Conservation (phyloP, 805 yeast species). For the Sugiyamaella boreocaroliniensis region DNA sequence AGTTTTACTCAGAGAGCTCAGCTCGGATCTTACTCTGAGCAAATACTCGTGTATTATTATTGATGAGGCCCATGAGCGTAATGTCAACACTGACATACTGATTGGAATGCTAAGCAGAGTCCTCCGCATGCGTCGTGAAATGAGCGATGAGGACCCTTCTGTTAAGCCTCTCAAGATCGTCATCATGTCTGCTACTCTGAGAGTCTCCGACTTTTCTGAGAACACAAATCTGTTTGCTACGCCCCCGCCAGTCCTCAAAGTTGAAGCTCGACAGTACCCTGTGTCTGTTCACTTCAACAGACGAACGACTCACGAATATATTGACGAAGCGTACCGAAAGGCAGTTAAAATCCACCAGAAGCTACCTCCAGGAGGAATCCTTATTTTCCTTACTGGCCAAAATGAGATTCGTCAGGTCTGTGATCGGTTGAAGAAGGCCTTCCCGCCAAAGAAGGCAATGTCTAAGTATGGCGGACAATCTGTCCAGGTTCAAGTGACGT, state of each 20-base stretch:
- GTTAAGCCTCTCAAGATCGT: conserved; percentile 69
- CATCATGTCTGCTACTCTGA: conserved; percentile 94
- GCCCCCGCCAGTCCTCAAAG: conserved; percentile 78
- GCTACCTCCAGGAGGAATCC: conserved; percentile 90
- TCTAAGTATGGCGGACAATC: conserved; percentile 30
- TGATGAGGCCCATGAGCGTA: conserved; percentile 98
- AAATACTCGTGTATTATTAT: conserved; percentile 83
- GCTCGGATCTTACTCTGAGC: conserved; percentile 71
- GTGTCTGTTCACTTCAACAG: conserved; percentile 87
- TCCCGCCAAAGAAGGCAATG: conserved; percentile 43
- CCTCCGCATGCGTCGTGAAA: conserved; percentile 54
- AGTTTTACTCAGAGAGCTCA: conserved; percentile 86
- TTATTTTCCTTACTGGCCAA: conserved; percentile 90
- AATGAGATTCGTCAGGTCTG: conserved; percentile 80
- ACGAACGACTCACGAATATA: conserved; percentile 67
- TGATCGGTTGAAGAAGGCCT: conserved; percentile 57
- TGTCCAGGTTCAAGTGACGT: conserved; percentile 43
- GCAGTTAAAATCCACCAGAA: conserved; percentile 78
- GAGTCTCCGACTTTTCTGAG: conserved; percentile 90
- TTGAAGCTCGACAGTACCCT: conserved; percentile 91
- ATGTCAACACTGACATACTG: conserved; percentile 88
- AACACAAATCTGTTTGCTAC: conserved; percentile 61
- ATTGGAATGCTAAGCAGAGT: conserved; percentile 93
- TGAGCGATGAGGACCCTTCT: conserved; percentile 36
- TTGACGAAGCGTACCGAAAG: conserved; percentile 80